Evolutionary conservation across 139 green algal genomes (phyloP).

Genomic region (Auxenochlorella protothecoides): DNA sequence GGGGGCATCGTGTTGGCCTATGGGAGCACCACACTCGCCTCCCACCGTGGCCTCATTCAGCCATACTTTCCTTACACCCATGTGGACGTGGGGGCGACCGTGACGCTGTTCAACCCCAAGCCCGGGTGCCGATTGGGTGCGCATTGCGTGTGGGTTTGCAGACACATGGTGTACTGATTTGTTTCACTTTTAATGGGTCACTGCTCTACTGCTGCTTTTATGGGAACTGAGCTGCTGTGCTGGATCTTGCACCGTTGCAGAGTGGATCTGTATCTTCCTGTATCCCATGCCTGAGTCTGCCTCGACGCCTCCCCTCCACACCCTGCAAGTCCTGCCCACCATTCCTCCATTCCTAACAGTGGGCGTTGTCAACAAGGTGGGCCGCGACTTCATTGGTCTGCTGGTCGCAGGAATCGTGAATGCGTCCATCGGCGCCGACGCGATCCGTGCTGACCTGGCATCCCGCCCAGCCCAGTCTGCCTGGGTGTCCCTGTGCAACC

Average conservation of each 20-base stretch:
- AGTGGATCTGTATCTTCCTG: too few relatives aligned
- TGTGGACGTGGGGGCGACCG: conserved; percentile 27
- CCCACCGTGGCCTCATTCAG: conserved; percentile 18
- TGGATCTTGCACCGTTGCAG: background rate
- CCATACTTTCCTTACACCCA: conserved; percentile 46
- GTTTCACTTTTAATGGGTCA: background rate
- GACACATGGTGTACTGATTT: background rate
- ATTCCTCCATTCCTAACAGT: conserved; percentile 13
- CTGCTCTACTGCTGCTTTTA: background rate
- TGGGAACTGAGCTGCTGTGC: background rate
- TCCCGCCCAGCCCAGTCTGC: too few relatives aligned
- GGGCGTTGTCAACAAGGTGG: conserved; percentile 50
- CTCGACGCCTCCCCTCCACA: too few relatives aligned
- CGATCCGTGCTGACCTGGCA: conserved; percentile 14
- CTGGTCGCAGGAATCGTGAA: conserved; percentile 65
- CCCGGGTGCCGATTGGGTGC: too few relatives aligned
- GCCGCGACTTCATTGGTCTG: conserved; percentile 49
- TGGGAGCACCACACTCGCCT: conserved; percentile 1
- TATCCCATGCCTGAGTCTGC: too few relatives aligned
- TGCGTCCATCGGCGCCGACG: conserved; percentile 26
- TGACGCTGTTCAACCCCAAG: conserved; percentile 36
- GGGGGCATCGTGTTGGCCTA: conserved; percentile 39
- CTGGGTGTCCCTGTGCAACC: too few relatives aligned
- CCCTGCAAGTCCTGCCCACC: too few relatives aligned
- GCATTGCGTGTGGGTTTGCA: too few relatives aligned